phyloP scores from a whole-genome alignment of 2,329 filamentous ascomycete species.

The Pezicula radicicola region DNA sequence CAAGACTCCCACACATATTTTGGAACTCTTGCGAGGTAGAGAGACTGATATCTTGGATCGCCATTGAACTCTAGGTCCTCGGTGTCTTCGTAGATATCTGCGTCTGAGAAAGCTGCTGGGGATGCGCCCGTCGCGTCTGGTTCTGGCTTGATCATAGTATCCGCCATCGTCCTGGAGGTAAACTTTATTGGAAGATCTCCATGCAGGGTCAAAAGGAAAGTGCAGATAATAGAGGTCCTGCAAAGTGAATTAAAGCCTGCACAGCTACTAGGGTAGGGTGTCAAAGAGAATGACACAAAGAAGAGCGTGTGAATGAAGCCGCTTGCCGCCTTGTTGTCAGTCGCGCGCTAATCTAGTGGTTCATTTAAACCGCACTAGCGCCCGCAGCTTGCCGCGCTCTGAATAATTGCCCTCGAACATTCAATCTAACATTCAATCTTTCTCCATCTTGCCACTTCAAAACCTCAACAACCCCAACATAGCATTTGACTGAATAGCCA shows the following conservation, averaged over 20 bases:
- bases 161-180: conserved; percentile 21
- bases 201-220: conserved; percentile 9
- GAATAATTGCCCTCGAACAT: background rate
- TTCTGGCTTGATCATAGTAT: conserved; percentile 45
- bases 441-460: too few species aligned
- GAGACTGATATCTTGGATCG: conserved; percentile 32
- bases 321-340: too few species aligned
- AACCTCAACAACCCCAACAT: too few species aligned
- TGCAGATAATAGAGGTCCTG: background rate
- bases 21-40: conserved; percentile 76
- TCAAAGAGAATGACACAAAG: too few species aligned
- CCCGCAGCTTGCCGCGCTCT: background rate
- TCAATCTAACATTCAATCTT: background rate
- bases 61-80: conserved; percentile 58
- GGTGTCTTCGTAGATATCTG: conserved; percentile 68
- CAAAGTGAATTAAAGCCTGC: background rate
- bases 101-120: conserved; percentile 48
- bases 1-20: conserved; percentile 80
- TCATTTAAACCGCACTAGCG: too few species aligned
- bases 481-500: background rate
- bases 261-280: too few species aligned
- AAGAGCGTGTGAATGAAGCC: too few species aligned
- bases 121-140: conserved; percentile 39
- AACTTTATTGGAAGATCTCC: conserved; percentile 15
- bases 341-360: too few species aligned